Evolutionary conservation across 331 rosid species (phyloP).

Genomic region (Prunus yedoensis): DNA sequence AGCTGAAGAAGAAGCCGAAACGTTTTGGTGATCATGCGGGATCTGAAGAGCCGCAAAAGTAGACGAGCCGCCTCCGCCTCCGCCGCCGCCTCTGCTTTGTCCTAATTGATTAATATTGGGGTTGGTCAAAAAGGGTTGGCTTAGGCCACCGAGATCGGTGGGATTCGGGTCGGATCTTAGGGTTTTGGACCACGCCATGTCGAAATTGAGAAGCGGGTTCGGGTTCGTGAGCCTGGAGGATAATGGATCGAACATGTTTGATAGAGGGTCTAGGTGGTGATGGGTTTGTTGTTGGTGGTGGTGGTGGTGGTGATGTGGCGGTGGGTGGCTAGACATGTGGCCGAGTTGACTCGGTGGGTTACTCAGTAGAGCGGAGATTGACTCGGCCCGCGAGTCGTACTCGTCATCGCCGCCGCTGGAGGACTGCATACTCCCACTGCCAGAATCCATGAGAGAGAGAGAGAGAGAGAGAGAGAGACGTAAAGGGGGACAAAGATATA

Average conservation of each 20-base stretch:
- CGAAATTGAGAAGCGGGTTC: slow-evolving; percentile 49
- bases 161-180: slow-evolving; percentile 59
- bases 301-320: slow-evolving; percentile 15
- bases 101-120: slow-evolving; percentile 30
- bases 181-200: slow-evolving; percentile 59
- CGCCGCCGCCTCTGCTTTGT: slow-evolving; percentile 17
- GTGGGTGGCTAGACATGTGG: slow-evolving; percentile 25
- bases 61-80: slow-evolving; percentile 5
- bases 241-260: slow-evolving; percentile 55
- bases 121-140: slow-evolving; percentile 34
- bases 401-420: slow-evolving; percentile 94
- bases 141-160: slow-evolving; percentile 40
- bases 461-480: slow-evolving; percentile 8
- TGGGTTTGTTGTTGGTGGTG: slow-evolving; percentile 25
- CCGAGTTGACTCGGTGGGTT: slow-evolving; percentile 13
- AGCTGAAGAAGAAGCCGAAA: slow-evolving; percentile 31
- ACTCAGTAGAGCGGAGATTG: slow-evolving; percentile 48
- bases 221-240: slow-evolving; percentile 38
- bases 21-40: slow-evolving; percentile 22
- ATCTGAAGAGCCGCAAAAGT: slow-evolving; percentile 34
- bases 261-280: slow-evolving; percentile 46
- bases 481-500: slow-evolving; percentile 4
- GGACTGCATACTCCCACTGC: slow-evolving; percentile 86
- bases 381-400: slow-evolving; percentile 78
- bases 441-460: slow-evolving; percentile 65